phyloP scores from a whole-genome alignment of 345 rosid species.

The Sisymbrium irio region DNA sequence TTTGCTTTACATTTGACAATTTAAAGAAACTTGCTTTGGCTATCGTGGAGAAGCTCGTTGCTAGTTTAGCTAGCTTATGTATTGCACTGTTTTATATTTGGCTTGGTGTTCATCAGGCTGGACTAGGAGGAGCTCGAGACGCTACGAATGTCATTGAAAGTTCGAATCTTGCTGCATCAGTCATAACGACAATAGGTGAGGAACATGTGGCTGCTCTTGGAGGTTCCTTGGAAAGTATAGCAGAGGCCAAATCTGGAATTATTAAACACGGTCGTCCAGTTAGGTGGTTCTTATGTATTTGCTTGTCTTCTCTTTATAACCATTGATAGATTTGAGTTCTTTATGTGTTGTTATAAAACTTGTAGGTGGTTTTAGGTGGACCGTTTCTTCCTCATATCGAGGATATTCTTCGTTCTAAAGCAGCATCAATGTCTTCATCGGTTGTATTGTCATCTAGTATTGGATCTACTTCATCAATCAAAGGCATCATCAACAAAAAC shows the following conservation, averaged over 20 bases:
- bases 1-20: conserved; percentile 6
- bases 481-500: conserved; percentile 41
- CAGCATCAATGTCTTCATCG: conserved; percentile 53
- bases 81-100: neutral
- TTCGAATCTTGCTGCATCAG: conserved; percentile 58
- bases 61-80: too few species aligned
- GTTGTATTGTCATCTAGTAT: conserved; percentile 56
- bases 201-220: conserved; percentile 87
- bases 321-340: neutral
- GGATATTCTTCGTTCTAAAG: conserved; percentile 58
- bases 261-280: conserved; percentile 73
- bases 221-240: conserved; percentile 85
- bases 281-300: conserved; percentile 45
- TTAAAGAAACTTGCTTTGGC: too few species aligned
- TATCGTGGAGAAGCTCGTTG: neutral
- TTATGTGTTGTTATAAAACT: neutral
- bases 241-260: conserved; percentile 86
- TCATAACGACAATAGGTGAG: conserved; percentile 80
- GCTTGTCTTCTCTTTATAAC: neutral
- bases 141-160: conserved; percentile 59
- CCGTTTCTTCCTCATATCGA: conserved; percentile 82
- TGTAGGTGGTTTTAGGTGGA: conserved; percentile 56
- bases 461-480: conserved; percentile 48
- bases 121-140: conserved; percentile 91
- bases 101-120: conserved; percentile 49